Evolutionary conservation across 129 eudicot genomes (phyloP).

Genomic region (Erigeron canadensis): DNA sequence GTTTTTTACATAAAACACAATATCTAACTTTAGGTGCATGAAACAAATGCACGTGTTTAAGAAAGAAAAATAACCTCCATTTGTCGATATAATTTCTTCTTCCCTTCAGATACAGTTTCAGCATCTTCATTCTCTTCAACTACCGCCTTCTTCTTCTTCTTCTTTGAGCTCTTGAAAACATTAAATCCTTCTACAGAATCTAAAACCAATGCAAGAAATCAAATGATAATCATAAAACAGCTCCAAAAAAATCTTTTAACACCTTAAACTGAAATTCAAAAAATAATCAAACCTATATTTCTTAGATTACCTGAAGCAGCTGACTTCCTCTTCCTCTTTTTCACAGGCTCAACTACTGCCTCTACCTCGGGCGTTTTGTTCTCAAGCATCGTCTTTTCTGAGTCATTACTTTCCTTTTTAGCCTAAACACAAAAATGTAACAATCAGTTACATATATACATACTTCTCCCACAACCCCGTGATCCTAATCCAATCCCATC

Average conservation of each 20-base stretch:
- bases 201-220: conserved; percentile 25
- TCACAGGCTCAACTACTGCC: conserved; percentile 29
- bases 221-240: conserved; percentile 10
- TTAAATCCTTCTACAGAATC: conserved; percentile 75
- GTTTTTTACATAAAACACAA: background rate
- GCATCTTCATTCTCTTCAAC: conserved; percentile 39
- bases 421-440: conserved; percentile 41
- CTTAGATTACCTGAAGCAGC: conserved; percentile 38
- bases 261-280: background rate
- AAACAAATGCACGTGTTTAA: background rate
- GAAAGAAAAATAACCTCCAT: conserved; percentile 59
- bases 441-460: conserved; percentile 10
- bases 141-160: conserved; percentile 34
- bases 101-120: conserved; percentile 43
- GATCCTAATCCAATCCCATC: background rate
- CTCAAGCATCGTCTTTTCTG: conserved; percentile 37
- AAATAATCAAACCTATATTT: background rate
- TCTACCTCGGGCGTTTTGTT: conserved; percentile 31
- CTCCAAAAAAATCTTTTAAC: background rate
- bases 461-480: background rate
- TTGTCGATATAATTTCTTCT: conserved; percentile 75
- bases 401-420: conserved; percentile 44
- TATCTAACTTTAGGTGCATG: background rate
- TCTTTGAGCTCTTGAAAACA: conserved; percentile 64
- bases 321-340: conserved; percentile 77